These are phyloP conservation scores for Apiospora arundinis DNA, from an alignment of 2,329 filamentous ascomycete species.

Conservation along the genomic window DNA sequence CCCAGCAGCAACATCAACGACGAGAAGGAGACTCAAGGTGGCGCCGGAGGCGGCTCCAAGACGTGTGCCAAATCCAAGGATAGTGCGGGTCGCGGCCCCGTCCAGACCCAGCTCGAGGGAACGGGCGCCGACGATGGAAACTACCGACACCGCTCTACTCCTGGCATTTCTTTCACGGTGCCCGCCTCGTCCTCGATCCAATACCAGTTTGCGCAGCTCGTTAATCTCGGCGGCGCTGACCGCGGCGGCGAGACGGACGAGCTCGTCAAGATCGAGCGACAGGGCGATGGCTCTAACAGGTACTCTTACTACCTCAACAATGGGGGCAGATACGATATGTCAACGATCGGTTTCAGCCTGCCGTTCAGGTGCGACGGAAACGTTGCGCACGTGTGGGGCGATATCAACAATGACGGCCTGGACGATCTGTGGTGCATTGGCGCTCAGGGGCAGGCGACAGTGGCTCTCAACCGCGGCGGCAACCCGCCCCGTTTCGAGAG, in stretches of 20 bases:
- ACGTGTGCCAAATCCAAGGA: slow-evolving; percentile 13
- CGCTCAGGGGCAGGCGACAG: slow-evolving; percentile 16
- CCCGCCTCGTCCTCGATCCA: slow-evolving; percentile 15
- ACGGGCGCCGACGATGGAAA: slow-evolving; percentile 15
- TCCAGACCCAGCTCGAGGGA: slow-evolving; percentile 11
- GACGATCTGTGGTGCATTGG: slow-evolving; percentile 22
- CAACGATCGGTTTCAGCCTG: not conserved
- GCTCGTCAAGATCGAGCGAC: slow-evolving; percentile 16
- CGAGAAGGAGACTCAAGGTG: not conserved
- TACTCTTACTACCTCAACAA: slow-evolving; percentile 16
- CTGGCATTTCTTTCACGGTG: not conserved
- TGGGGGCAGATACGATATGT: not conserved
- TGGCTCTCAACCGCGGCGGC: slow-evolving; percentile 20
- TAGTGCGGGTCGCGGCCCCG: slow-evolving; percentile 6
- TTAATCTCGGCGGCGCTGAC: slow-evolving; percentile 10
- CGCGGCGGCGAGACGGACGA: slow-evolving; percentile 18
- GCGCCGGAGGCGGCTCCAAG: not conserved
- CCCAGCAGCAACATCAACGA: slow-evolving; percentile 11
- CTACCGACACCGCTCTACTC: slow-evolving; percentile 14
- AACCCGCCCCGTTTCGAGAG: slow-evolving; percentile 19
- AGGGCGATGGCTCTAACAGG: slow-evolving; percentile 15
- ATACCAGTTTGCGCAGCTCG: slow-evolving; percentile 19
- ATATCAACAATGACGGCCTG: slow-evolving; percentile 20
- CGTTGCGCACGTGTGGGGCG: slow-evolving; percentile 3
- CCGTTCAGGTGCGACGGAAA: slow-evolving; percentile 12